phyloP scores from a whole-genome alignment of 352 stramenopile genomes.

The Lagenidium sp. region DNA sequence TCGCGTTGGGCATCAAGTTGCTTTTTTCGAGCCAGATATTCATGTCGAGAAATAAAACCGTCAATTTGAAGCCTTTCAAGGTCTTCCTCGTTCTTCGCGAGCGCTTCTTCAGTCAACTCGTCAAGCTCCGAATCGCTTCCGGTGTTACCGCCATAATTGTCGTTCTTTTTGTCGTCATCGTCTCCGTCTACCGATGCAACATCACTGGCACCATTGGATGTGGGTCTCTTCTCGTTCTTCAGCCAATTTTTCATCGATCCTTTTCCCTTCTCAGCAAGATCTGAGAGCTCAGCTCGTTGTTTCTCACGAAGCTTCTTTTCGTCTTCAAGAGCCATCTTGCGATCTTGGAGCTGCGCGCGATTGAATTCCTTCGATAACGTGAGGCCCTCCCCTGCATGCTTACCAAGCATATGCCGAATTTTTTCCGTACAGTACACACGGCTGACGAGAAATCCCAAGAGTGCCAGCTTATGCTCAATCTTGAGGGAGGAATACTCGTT shows the following conservation, averaged over 20 bases:
- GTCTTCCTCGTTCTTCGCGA: conserved; percentile 66
- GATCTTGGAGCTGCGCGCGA: conserved; percentile 48
- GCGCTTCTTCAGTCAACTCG: conserved; percentile 51
- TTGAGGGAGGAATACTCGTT: conserved; percentile 44
- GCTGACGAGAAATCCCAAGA: conserved; percentile 64
- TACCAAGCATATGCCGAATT: conserved; percentile 43
- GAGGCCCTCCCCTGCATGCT: conserved; percentile 44
- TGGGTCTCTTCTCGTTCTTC: conserved; percentile 44
- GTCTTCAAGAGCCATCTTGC: conserved; percentile 58
- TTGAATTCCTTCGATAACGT: conserved; percentile 71
- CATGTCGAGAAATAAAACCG: conserved; percentile 65
- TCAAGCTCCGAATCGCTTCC: conserved; percentile 58
- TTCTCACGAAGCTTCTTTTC: conserved; percentile 77
- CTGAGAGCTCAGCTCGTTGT: conserved; percentile 50
- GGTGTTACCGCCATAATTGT: conserved; percentile 7
- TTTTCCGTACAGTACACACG: conserved; percentile 54
- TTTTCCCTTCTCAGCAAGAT: conserved; percentile 43
- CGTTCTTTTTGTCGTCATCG: conserved; percentile 26
- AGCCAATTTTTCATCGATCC: conserved; percentile 47
- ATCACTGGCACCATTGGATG: conserved; percentile 8
- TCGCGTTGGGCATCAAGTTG: conserved; percentile 61
- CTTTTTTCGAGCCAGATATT: conserved; percentile 73
- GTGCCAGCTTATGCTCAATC: conserved; percentile 55
- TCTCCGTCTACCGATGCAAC: conserved; percentile 19
- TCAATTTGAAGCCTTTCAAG: conserved; percentile 53